Base-by-base conservation (phyloP, 2,329 filamentous ascomycete species). In the Atkinsonella texensis region DNA sequence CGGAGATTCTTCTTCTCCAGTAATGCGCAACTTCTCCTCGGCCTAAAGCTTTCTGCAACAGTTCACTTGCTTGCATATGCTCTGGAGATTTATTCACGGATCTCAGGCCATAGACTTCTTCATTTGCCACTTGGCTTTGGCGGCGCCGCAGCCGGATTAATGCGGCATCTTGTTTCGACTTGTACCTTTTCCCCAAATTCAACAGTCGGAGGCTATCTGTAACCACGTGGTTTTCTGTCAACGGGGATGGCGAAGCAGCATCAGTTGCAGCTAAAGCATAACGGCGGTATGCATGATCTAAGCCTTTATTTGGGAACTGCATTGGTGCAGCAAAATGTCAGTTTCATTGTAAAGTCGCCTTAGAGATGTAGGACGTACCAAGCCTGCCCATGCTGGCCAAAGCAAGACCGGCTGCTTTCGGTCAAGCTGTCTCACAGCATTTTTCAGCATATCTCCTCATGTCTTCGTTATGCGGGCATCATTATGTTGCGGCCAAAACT, bases 401-500 rank as follows among this genome's bases (percentile, higher is more conserved):
- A 66, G 63, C 55, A 57, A 55, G 54, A 50, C 52, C 51, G 54
- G 60, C 59, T 60, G 63, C 57, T 58, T 57, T 56, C 55, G 60
- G 53, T 57, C 57, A 60, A 67, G 58, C 62, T 63, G 59, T 60
- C 62, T 59, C 56, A 56, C 59, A 54, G 57, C 62, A 57, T 61
- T 63, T 59, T 60, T 63, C 57, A 68, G 62, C 66, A 68, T 68
- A 55, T 62, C 65, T 65, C 60, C 55, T 64, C 65, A 68, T 68
- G 53, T 56, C 58, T 62, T 53, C 59, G 53, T 51, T 43, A 55
- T 31, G 28, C 28, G 7, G 28, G 28, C 28, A 8, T 28, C 28
- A 28, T 45, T 35, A 35, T 44, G 20, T 33, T 10, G 35, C 31
- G 20, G 23, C 46, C 9, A 17, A 38, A 28, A 11, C 13, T 11